Evolutionary conservation across 1,284 basidiomycete genomes (phyloP), one percentile per base, ranked within the genome.

Genomic region (Volvariella surrecta): DNA sequence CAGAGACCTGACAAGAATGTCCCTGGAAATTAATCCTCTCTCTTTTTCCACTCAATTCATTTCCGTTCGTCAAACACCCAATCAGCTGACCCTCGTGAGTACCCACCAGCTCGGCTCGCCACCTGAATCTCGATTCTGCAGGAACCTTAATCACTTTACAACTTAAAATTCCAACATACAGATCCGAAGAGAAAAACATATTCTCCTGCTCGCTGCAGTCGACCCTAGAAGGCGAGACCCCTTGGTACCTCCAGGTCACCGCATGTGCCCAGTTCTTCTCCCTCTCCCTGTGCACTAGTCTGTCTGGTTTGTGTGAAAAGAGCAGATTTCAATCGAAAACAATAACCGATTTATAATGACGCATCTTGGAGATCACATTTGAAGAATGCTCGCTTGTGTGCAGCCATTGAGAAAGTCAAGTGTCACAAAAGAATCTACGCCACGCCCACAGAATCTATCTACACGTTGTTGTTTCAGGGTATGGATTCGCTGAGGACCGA

Each of bases 121-220:
- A 28, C 24, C 24, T 11, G 24, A 38, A 56, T 50, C 52, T 52
- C 43, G 52, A 56, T 55, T 47, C 31, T 28, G 28, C 45, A 42
- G 41, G 45, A 56, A 58, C 57, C 51, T 54, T 58, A 57, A 59
- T 55, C 48, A 60, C 58, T 55, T 48, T 58, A 59, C 58, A 54
- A 54, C 58, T 56, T 47, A 53, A 56, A 55, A 48, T 45, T 40
- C 41, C 44, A 46, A 28, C 32, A 41, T 47, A 35, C 22, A 10
- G 40, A 22, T 44, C 37, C 37, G 32, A 28, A 28, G n/a, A n/a
- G n/a, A 28, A 28, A 28, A 6, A 28, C 11, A 28, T 28, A 28
- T 28, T 6, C 11, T 28, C 24, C 24, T 28, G 6, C 24, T 11
- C 11, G 6, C 24, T 28, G 6, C 24, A 28, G 11, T 11, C 11